Base-by-base conservation (phyloP, 805 yeast genomes). In the Maudiozyma pseudohumilis region DNA sequence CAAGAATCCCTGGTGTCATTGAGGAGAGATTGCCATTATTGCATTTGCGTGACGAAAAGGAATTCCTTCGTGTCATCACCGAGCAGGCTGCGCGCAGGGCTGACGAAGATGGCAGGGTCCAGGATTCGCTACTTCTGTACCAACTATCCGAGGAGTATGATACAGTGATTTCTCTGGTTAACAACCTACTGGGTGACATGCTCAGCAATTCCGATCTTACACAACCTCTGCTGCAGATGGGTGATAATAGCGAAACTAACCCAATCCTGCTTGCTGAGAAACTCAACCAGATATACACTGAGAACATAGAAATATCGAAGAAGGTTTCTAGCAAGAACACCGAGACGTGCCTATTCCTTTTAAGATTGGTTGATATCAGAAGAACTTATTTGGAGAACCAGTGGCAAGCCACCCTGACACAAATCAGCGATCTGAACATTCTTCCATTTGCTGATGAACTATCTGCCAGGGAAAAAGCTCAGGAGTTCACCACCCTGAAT, bases 121-220 rank as follows among this genome's bases (percentile, higher is more conserved):
- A 80, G 43, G 97, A 92, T 53, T 84, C 96, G 15, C 71, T 92
- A 43, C 66, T 84, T 40, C 69, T 92, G 38, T 89, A 84, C 56
- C 95, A 88, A 60, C 70, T 89, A 46, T 76, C 94, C 34, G 94
- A 84, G 60, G 95, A 88, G 48, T 81, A 81, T 56, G 81, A 82
- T 53, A 77, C 81, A 22, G 96, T 86, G 11, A 71, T 89, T 7
- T 59, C 72, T 2, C 70, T 86, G 41, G 74, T 87, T 46, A 87
- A 84, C 62, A 72, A 76, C 49, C 62, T 85, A 22, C 64, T 92
- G 26, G 86, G 95, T 24, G 95, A 88, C 55, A 69, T 78, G 16
- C 65, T 89, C 38, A 69, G 83, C 34, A 69, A 79, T 36, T 73
- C 80, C 3, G 95, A 83, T 45, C 64, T 81, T 42, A 80, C 77